These are phyloP conservation scores for Pichia gijzeniarum DNA, from an alignment of 805 yeast genomes.

Conservation along the genomic window DNA sequence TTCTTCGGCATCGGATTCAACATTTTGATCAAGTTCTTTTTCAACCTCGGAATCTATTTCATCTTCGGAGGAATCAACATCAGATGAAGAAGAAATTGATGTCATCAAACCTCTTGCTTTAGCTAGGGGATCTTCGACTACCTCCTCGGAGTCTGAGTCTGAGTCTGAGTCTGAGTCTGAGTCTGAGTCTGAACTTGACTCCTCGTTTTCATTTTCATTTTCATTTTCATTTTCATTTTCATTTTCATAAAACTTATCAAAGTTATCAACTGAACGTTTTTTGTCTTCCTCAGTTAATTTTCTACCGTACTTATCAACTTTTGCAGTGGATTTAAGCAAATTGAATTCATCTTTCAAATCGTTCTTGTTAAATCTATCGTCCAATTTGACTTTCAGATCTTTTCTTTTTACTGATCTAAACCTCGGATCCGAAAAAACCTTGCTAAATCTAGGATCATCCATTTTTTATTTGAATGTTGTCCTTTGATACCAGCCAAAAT, in stretches of 20 bases:
- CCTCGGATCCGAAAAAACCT: slow-evolving; percentile 82
- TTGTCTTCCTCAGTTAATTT: slow-evolving; percentile 41
- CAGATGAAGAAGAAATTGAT: slow-evolving; percentile 32
- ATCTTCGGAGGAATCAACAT: slow-evolving; percentile 37
- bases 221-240: slow-evolving; percentile 27
- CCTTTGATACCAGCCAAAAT: too few relatives aligned
- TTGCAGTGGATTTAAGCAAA: slow-evolving; percentile 53
- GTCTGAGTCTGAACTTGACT: too few relatives aligned
- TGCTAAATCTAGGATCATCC: slow-evolving; percentile 68
- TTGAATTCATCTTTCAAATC: slow-evolving; percentile 36
- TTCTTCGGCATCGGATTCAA: slow-evolving; percentile 30
- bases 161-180: background rate
- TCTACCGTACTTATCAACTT: slow-evolving; percentile 86
- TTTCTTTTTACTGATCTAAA: slow-evolving; percentile 69
- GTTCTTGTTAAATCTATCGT: slow-evolving; percentile 71
- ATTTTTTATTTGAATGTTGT: slow-evolving; percentile 16
- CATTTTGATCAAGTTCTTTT: slow-evolving; percentile 26
- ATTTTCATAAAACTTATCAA: slow-evolving; percentile 59
- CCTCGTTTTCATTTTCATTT: slow-evolving; percentile 31
- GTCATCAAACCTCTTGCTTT: slow-evolving; percentile 56
- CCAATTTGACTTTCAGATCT: slow-evolving; percentile 70
- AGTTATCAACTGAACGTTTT: slow-evolving; percentile 35
- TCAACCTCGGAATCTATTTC: slow-evolving; percentile 32
- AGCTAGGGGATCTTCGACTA: slow-evolving; percentile 13
- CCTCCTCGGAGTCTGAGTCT: background rate